Evolutionary conservation across 2,329 filamentous ascomycete species (phyloP).

Genomic region (Coniochaeta sp.): DNA sequence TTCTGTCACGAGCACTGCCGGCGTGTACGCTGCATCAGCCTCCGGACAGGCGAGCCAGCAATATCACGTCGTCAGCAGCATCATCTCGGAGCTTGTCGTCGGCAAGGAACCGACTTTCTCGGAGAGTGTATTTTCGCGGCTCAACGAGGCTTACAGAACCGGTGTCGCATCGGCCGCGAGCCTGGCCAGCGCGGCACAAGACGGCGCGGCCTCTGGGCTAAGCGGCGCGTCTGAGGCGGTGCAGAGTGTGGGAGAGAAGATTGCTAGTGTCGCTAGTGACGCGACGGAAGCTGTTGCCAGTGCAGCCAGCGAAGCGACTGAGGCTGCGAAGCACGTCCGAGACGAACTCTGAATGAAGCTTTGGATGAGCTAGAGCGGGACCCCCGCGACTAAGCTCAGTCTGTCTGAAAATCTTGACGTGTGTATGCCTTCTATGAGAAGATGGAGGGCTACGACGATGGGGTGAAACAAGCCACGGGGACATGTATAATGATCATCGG

Average conservation of each 20-base stretch:
- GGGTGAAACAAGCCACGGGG: not conserved
- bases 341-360: slow-evolving; percentile 35
- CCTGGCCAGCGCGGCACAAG: slow-evolving; percentile 25
- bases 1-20: slow-evolving; percentile 34
- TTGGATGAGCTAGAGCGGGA: not conserved
- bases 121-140: slow-evolving; percentile 67
- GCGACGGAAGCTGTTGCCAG: slow-evolving; percentile 34
- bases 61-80: slow-evolving; percentile 61
- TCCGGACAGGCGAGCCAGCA: slow-evolving; percentile 54
- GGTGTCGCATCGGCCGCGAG: slow-evolving; percentile 49
- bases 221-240: slow-evolving; percentile 23
- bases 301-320: slow-evolving; percentile 33
- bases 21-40: slow-evolving; percentile 53
- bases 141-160: slow-evolving; percentile 66
- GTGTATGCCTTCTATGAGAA: not conserved
- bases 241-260: slow-evolving; percentile 25
- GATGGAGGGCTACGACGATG: not conserved
- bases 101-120: slow-evolving; percentile 77
- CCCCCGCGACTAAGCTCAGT: not conserved
- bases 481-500: not conserved
- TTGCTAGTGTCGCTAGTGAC: slow-evolving; percentile 28
- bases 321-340: slow-evolving; percentile 23
- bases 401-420: not conserved
- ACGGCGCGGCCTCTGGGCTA: slow-evolving; percentile 16
- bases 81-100: slow-evolving; percentile 68